These are phyloP conservation scores for Exophiala alcalophila DNA, from an alignment of 2,329 filamentous ascomycete genomes.

Conservation along the genomic window DNA sequence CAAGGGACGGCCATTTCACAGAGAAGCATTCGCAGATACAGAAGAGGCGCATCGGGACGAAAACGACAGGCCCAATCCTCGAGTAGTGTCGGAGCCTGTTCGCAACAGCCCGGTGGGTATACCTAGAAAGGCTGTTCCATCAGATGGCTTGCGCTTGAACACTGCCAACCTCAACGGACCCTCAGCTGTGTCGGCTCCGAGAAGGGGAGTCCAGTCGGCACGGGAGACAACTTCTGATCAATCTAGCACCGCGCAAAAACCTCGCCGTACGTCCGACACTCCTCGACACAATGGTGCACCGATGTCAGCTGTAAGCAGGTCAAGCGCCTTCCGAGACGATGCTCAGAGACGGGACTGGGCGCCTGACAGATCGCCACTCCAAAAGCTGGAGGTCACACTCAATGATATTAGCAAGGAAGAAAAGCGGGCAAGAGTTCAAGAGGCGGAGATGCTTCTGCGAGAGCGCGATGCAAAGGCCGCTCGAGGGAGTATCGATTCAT, in stretches of 20 bases:
- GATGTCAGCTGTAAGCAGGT: conserved; percentile 22
- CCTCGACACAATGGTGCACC: conserved; percentile 17
- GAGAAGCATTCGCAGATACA: conserved; percentile 29
- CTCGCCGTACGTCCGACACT: conserved; percentile 13
- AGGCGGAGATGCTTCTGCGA: conserved; percentile 71
- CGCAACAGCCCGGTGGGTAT: conserved; percentile 1
- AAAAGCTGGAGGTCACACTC: conserved; percentile 87
- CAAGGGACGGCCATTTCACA: conserved; percentile 27
- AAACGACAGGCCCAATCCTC: conserved; percentile 9
- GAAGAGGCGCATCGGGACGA: conserved; percentile 13
- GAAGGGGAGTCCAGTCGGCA: conserved; percentile 13
- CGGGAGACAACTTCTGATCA: conserved; percentile 3
- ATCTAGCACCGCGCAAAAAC: conserved; percentile 9
- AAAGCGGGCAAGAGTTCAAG: conserved; percentile 78
- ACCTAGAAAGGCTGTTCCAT: conserved; percentile 15
- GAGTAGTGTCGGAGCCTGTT: conserved; percentile 2
- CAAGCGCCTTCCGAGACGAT: conserved; percentile 27
- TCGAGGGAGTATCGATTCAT: conserved; percentile 1
- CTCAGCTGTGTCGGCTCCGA: not conserved
- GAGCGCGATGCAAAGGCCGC: conserved; percentile 46
- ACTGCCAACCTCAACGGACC: conserved; percentile 17
- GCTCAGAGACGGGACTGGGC: conserved; percentile 56
- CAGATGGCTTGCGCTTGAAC: conserved; percentile 17
- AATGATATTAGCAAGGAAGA: conserved; percentile 95
- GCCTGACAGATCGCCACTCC: conserved; percentile 81